These are phyloP conservation scores for Neonectria punicea DNA, from an alignment of 2,329 filamentous ascomycete genomes.

Conservation along the genomic window DNA sequence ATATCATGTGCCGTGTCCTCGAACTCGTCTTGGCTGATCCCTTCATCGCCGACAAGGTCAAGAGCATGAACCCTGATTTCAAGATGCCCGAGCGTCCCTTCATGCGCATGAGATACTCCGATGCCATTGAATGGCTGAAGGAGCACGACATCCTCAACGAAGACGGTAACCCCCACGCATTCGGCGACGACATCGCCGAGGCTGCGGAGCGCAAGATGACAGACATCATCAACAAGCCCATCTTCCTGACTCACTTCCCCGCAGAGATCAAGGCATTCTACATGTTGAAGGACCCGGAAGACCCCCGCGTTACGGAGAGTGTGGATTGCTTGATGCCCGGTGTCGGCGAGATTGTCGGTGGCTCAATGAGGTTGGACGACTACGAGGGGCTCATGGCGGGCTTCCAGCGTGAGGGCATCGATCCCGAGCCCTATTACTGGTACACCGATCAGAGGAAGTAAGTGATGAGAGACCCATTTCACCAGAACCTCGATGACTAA, in stretches of 20 bases:
- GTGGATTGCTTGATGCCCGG: slow-evolving; percentile 90
- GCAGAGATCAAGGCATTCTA: slow-evolving; percentile 99
- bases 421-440: slow-evolving; percentile 92
- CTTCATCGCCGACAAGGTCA: slow-evolving; percentile 76
- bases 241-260: slow-evolving; percentile 97
- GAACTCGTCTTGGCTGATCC: slow-evolving; percentile 80
- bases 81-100: slow-evolving; percentile 84
- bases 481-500: neutral
- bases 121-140: slow-evolving; percentile 93
- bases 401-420: slow-evolving; percentile 88
- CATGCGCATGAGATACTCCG: slow-evolving; percentile 92
- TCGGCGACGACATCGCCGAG: slow-evolving; percentile 98
- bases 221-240: slow-evolving; percentile 92
- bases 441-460: slow-evolving; percentile 97
- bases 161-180: slow-evolving; percentile 87
- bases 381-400: slow-evolving; percentile 90
- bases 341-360: slow-evolving; percentile 96
- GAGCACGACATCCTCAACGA: slow-evolving; percentile 94
- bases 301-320: slow-evolving; percentile 88
- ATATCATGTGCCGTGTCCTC: slow-evolving; percentile 86
- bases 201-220: slow-evolving; percentile 98
- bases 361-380: slow-evolving; percentile 94
- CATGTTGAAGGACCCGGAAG: slow-evolving; percentile 89
- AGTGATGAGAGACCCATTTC: slow-evolving; percentile 4
- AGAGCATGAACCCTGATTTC: slow-evolving; percentile 93